phyloP scores from a whole-genome alignment of 2,329 filamentous ascomycete species.

The Colletotrichum cordylinicola region DNA sequence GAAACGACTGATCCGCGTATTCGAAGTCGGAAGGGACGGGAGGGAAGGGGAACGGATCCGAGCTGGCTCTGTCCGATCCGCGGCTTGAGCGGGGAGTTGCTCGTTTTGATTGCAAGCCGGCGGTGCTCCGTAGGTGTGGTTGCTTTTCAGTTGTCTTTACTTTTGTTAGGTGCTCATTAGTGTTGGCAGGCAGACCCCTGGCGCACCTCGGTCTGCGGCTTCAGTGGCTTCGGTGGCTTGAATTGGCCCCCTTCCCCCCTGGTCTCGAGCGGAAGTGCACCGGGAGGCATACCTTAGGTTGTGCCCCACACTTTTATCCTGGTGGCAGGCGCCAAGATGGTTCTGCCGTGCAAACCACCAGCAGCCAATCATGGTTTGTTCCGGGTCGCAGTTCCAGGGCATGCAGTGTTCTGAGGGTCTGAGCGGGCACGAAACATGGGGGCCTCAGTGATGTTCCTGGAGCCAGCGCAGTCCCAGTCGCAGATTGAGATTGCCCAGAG shows the following conservation, averaged over 20 bases:
- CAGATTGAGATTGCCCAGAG: neutral
- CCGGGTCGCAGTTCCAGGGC: neutral
- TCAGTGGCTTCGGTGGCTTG: constrained; percentile 4
- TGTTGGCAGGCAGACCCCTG: neutral
- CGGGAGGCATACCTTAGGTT: neutral
- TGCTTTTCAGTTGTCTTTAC: neutral
- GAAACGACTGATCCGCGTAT: neutral
- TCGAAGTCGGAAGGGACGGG: neutral
- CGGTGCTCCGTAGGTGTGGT: neutral
- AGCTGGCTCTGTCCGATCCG: neutral
- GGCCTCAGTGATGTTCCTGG: neutral
- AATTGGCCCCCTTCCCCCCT: neutral
- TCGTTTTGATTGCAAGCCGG: neutral
- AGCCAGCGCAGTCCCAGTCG: neutral
- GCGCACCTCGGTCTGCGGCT: neutral
- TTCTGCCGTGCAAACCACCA: neutral
- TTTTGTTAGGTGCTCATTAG: neutral
- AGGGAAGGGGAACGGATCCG: neutral
- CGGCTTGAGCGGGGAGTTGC: neutral
- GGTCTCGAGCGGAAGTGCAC: neutral
- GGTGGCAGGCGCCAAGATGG: constrained; percentile 13
- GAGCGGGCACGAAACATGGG: constrained; percentile 17
- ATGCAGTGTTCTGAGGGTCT: neutral
- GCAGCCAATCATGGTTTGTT: constrained; percentile 18
- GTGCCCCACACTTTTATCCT: constrained; percentile 2